Percentiles rank a stretch among this genome's conserved stretches.
These are phyloP conservation scores for Pythium dissimile DNA, from an alignment of 352 stramenopile species.

Conservation along the genomic window DNA sequence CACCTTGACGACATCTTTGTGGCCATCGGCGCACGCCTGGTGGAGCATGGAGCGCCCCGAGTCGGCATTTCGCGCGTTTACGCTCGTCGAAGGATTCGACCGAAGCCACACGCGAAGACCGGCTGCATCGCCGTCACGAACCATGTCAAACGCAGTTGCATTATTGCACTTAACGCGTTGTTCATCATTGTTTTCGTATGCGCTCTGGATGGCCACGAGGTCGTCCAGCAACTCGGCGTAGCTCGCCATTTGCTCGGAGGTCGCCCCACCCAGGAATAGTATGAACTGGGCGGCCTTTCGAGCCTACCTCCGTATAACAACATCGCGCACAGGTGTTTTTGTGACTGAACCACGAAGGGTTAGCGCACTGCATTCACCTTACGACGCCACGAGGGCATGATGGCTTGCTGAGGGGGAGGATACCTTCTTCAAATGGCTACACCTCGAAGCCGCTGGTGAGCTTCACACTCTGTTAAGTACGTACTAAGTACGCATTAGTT, in stretches of 20 bases:
- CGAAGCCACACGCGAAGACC: conserved; percentile 24
- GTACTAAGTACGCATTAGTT: conserved; percentile 5
- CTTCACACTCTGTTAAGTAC: not conserved
- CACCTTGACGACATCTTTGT: conserved; percentile 51
- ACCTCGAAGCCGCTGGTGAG: not conserved
- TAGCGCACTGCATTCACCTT: too few species aligned
- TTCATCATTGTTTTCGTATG: not conserved
- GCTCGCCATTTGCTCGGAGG: too few species aligned
- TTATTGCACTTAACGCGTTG: not conserved
- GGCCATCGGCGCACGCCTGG: conserved; percentile 49
- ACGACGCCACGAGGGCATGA: too few species aligned
- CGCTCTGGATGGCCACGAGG: conserved; percentile 28
- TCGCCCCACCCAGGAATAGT: too few species aligned
- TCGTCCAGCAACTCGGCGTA: conserved; percentile 47
- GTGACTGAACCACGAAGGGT: too few species aligned
- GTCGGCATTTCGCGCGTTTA: conserved; percentile 36
- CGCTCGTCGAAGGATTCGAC: conserved; percentile 9
- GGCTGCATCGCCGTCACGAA: conserved; percentile 27
- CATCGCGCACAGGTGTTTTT: too few species aligned
- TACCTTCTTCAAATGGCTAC: not conserved
- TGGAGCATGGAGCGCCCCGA: conserved; percentile 58
- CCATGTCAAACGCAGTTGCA: conserved; percentile 26
- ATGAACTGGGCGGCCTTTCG: not conserved
- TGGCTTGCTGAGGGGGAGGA: too few species aligned
- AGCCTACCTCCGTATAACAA: not conserved